These are phyloP conservation scores for Aspergillus sclerotialis DNA, from an alignment of 2,329 filamentous ascomycete genomes.

Conservation along the genomic window DNA sequence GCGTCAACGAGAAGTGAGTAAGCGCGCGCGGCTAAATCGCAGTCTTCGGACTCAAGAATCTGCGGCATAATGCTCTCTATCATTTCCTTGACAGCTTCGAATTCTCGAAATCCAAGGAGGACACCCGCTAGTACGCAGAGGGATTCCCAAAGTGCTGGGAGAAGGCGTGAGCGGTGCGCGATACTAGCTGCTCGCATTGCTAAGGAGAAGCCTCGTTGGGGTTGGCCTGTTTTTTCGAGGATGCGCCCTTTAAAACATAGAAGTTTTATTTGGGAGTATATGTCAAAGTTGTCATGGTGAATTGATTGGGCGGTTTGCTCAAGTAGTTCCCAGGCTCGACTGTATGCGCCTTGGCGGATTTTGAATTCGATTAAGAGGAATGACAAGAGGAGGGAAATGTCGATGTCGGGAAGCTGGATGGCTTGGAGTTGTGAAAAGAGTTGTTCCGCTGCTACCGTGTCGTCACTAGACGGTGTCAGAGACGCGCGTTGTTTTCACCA, in stretches of 20 bases:
- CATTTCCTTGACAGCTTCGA: constrained; percentile 57
- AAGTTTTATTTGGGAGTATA: constrained; percentile 63
- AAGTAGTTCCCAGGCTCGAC: constrained; percentile 47
- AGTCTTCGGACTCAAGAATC: constrained; percentile 63
- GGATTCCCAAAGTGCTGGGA: constrained; percentile 66
- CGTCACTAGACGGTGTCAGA: constrained; percentile 38
- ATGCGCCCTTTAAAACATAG: constrained; percentile 67
- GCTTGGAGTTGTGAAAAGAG: constrained; percentile 53
- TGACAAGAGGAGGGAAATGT: constrained; percentile 53
- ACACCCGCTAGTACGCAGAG: constrained; percentile 61
- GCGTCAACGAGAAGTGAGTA: constrained; percentile 70
- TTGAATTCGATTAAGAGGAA: constrained; percentile 55
- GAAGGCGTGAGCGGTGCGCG: constrained; percentile 61
- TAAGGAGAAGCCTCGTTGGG: constrained; percentile 70
- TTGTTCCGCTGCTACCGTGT: constrained; percentile 50
- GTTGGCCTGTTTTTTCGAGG: constrained; percentile 59
- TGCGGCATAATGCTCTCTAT: constrained; percentile 66
- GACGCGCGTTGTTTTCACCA: background rate
- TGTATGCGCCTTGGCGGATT: constrained; percentile 47
- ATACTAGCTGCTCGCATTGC: constrained; percentile 68
- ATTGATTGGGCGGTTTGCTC: constrained; percentile 48
- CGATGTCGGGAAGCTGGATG: constrained; percentile 48
- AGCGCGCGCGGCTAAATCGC: constrained; percentile 55
- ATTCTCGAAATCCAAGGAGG: constrained; percentile 64
- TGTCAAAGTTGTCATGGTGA: constrained; percentile 50